Percentiles rank a stretch among this genome's conserved stretches.
phyloP scores from a whole-genome alignment of 2,329 filamentous ascomycete genomes.

The Grosmannia serpens region DNA sequence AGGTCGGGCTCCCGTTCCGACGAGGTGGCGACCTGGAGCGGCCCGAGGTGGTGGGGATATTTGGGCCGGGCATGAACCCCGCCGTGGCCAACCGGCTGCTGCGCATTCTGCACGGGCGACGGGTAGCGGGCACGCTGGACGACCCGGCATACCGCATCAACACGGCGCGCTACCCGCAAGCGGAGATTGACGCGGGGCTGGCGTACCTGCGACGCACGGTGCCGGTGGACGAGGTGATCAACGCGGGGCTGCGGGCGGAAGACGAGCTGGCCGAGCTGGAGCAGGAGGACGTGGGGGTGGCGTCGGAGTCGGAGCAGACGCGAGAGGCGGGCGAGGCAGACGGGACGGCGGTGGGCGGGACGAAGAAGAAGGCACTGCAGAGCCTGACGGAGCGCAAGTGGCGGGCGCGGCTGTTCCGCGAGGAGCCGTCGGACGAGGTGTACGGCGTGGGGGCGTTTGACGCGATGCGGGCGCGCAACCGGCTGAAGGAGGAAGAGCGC shows the following conservation, averaged over 20 bases:
- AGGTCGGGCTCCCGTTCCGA: constrained; percentile 41
- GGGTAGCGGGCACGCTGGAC: constrained; percentile 51
- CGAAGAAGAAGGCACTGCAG: neutral
- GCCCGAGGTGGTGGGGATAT: constrained; percentile 34
- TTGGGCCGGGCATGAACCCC: constrained; percentile 35
- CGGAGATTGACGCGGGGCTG: constrained; percentile 35
- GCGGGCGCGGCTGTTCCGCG: constrained; percentile 15
- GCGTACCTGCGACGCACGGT: constrained; percentile 42
- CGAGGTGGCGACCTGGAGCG: constrained; percentile 35
- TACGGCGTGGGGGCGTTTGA: constrained; percentile 49
- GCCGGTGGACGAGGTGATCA: constrained; percentile 48
- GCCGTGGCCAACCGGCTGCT: constrained; percentile 40
- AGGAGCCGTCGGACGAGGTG: constrained; percentile 28
- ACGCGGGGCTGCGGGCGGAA: constrained; percentile 50
- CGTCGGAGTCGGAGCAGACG: neutral
- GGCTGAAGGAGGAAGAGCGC: constrained; percentile 35
- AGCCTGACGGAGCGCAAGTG: constrained; percentile 7
- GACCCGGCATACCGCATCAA: constrained; percentile 41
- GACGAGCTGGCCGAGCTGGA: constrained; percentile 48
- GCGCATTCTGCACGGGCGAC: constrained; percentile 48
- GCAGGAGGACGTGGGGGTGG: constrained; percentile 12
- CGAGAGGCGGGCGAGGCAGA: constrained; percentile 8
- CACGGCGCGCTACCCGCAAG: constrained; percentile 30
- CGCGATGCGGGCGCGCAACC: constrained; percentile 41
- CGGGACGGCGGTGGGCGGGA: constrained; percentile 5